Evolutionary conservation across 331 rosid genomes (phyloP).

Genomic region (Cydonia oblonga): DNA sequence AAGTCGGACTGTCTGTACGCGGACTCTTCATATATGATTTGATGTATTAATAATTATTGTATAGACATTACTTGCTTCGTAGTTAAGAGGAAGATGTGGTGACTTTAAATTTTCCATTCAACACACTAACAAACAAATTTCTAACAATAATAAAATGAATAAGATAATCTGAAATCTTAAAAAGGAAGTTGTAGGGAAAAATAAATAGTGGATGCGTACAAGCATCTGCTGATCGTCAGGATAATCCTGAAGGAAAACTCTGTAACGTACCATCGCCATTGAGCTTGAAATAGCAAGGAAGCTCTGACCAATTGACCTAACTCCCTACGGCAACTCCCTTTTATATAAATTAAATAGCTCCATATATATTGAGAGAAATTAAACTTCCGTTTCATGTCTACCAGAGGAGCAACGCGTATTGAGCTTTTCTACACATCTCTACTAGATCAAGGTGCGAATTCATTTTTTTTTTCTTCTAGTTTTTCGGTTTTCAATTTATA

Average conservation of each 20-base stretch:
- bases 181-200: background rate
- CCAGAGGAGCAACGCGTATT: background rate
- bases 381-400: background rate
- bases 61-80: too few species aligned
- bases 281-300: background rate
- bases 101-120: too few species aligned
- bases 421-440: background rate
- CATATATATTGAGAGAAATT: too few species aligned
- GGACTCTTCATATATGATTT: too few species aligned
- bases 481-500: background rate
- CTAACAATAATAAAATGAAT: background rate
- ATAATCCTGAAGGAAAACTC: background rate
- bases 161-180: background rate
- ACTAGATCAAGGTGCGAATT: background rate
- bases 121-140: too few species aligned
- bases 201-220: background rate
- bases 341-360: background rate
- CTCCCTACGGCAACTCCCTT: background rate
- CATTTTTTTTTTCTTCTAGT: background rate
- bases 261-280: background rate
- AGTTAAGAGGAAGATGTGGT: too few species aligned
- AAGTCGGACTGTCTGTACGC: too few species aligned
- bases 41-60: too few species aligned
- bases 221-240: background rate
- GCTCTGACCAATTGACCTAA: background rate